Evolutionary conservation across 495 filamentous ascomycete genomes (phyloP).

Genomic region (Aspergillus wentii): DNA sequence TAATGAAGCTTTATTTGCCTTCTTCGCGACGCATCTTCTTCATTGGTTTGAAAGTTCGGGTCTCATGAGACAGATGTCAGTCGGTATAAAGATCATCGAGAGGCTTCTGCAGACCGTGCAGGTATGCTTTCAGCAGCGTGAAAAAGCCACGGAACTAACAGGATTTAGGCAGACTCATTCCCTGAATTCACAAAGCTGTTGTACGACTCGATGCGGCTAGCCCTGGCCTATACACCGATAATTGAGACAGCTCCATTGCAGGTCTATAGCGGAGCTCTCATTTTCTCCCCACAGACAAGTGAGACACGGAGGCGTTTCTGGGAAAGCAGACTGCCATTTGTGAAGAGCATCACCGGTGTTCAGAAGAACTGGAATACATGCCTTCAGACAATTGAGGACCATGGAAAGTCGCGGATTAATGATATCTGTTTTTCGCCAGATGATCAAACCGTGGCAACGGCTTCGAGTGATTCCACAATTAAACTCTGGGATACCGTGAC

Average conservation of each 20-base stretch:
- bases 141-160: no score
- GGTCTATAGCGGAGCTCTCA: conserved; percentile 18
- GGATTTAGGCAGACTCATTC: no score
- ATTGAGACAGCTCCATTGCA: conserved; percentile 22
- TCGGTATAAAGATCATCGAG: conserved; percentile 1
- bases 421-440: not conserved
- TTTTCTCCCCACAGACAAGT: conserved; percentile 21
- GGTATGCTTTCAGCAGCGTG: not conserved
- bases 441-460: not conserved
- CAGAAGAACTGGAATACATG: not conserved
- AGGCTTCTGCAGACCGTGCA: not conserved
- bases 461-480: not conserved
- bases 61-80: conserved; percentile 8
- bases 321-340: not conserved
- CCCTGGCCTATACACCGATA: conserved; percentile 2
- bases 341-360: not conserved
- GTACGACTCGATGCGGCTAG: conserved; percentile 8
- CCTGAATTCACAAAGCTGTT: not conserved
- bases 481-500: not conserved
- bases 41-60: conserved; percentile 34
- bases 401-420: not conserved
- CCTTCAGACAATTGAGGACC: not conserved
- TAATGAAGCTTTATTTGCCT: conserved; percentile 2
- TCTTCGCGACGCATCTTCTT: conserved; percentile 25
- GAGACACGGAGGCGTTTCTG: conserved; percentile 2